Conservation (phyloP, 305 asterid species). For the Stenogyne calaminthoides region DNA sequence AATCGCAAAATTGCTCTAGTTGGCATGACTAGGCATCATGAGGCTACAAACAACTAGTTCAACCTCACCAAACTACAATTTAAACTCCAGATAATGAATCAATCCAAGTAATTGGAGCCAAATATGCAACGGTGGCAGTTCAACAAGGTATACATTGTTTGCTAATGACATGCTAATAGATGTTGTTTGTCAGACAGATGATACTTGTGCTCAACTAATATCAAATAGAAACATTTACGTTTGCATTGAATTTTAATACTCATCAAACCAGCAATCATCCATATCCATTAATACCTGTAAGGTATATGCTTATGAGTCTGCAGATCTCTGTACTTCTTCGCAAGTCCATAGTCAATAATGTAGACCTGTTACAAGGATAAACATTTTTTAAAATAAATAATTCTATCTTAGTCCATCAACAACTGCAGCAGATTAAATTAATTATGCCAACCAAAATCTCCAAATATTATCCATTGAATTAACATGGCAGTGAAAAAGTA, state of each 20-base stretch:
- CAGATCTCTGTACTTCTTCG: slow-evolving; percentile 81
- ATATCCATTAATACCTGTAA: slow-evolving; percentile 58
- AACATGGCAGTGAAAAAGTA: slow-evolving; percentile 7
- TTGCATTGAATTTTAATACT: neutral
- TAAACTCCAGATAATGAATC: slow-evolving; percentile 12
- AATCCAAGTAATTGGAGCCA: slow-evolving; percentile 1
- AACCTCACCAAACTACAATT: neutral
- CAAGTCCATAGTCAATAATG: slow-evolving; percentile 86
- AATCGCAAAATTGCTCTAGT: neutral
- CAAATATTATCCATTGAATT: slow-evolving; percentile 1
- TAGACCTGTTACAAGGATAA: slow-evolving; percentile 56
- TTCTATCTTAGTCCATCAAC: neutral
- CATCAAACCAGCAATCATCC: slow-evolving; percentile 5
- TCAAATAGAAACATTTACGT: neutral
- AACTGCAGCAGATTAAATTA: neutral
- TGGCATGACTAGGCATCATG: neutral
- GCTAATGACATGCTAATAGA: slow-evolving; percentile 1
- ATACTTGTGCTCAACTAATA: neutral
- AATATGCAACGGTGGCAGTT: neutral
- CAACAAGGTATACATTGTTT: neutral
- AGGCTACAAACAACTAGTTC: neutral
- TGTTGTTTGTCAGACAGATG: neutral
- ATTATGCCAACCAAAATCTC: neutral
- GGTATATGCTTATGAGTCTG: slow-evolving; percentile 89
- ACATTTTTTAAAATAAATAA: neutral